phyloP scores from a whole-genome alignment of 768 basidiomycete species.

The Thelephora ganbajun region DNA sequence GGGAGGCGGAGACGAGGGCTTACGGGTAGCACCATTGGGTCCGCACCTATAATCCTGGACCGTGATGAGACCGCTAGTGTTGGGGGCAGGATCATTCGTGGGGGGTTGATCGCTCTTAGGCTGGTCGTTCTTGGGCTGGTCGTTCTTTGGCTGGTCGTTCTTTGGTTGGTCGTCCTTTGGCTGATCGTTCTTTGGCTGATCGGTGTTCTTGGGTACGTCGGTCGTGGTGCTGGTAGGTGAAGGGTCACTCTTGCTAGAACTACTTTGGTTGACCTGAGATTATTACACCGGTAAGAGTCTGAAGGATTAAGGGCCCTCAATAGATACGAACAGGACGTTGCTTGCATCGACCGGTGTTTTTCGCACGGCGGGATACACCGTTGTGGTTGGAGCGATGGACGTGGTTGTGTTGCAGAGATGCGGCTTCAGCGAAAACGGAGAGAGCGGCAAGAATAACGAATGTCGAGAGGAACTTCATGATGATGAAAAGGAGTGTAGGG shows the following conservation, averaged over 20 bases:
- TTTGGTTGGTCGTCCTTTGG: too few relatives aligned
- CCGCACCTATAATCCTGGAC: conserved; percentile 29
- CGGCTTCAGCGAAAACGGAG: conserved; percentile 17
- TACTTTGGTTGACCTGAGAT: too few relatives aligned
- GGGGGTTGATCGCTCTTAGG: too few relatives aligned
- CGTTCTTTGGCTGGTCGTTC: too few relatives aligned
- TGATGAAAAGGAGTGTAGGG: conserved; percentile 8
- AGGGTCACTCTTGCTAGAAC: neutral
- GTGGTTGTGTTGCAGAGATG: conserved; percentile 19
- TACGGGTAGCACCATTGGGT: conserved; percentile 34
- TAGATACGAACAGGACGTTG: too few relatives aligned
- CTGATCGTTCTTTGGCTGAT: too few relatives aligned
- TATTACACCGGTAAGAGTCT: too few relatives aligned
- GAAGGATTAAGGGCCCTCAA: too few relatives aligned
- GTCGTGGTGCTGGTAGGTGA: neutral
- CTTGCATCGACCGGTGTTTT: conserved; percentile 4
- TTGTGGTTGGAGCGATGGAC: conserved; percentile 22
- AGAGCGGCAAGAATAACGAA: conserved; percentile 22
- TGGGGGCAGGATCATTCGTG: too few relatives aligned
- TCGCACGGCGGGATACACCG: conserved; percentile 20
- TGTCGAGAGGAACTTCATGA: conserved; percentile 32
- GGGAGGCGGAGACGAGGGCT: conserved; percentile 7
- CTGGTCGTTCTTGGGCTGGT: too few relatives aligned
- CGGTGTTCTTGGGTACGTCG: too few relatives aligned
- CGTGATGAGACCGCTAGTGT: conserved; percentile 18